Evolutionary conservation across 805 yeast genomes (phyloP).

Genomic region (Starmerella riodocensis): DNA sequence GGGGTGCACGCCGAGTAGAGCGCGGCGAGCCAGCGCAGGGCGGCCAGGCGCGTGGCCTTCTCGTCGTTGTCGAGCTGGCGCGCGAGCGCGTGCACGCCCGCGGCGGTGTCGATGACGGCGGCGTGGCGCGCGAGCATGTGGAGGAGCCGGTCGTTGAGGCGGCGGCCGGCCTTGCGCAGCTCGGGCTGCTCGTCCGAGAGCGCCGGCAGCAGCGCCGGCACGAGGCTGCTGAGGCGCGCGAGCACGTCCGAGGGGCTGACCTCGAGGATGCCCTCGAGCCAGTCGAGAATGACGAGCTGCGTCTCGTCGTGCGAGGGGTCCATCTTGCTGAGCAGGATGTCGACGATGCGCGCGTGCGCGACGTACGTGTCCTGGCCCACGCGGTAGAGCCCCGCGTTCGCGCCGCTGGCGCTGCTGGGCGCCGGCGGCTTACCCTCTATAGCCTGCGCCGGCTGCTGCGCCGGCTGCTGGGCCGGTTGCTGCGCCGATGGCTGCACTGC

Average conservation of each 20-base stretch:
- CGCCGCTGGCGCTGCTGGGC: constrained; percentile 1
- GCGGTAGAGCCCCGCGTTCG: constrained; percentile 30
- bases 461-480: not conserved
- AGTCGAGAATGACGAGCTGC: constrained; percentile 62
- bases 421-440: not conserved
- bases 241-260: constrained; percentile 66
- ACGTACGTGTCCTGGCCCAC: constrained; percentile 74
- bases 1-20: constrained; percentile 34
- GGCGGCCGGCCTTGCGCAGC: constrained; percentile 41
- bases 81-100: constrained; percentile 59
- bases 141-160: constrained; percentile 45
- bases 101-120: constrained; percentile 35
- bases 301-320: constrained; percentile 64
- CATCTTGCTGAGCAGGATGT: constrained; percentile 66
- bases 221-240: constrained; percentile 58
- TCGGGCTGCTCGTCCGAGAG: constrained; percentile 41
- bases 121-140: constrained; percentile 34
- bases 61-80: constrained; percentile 60
- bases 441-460: not conserved
- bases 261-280: constrained; percentile 64
- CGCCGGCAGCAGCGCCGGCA: constrained; percentile 53
- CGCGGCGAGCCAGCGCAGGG: constrained; percentile 80
- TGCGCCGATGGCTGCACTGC: not conserved
- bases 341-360: constrained; percentile 68
- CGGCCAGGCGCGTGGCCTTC: constrained; percentile 69